Conservation (phyloP, 441 rosid genomes). For the Metrosideros polymorpha region DNA sequence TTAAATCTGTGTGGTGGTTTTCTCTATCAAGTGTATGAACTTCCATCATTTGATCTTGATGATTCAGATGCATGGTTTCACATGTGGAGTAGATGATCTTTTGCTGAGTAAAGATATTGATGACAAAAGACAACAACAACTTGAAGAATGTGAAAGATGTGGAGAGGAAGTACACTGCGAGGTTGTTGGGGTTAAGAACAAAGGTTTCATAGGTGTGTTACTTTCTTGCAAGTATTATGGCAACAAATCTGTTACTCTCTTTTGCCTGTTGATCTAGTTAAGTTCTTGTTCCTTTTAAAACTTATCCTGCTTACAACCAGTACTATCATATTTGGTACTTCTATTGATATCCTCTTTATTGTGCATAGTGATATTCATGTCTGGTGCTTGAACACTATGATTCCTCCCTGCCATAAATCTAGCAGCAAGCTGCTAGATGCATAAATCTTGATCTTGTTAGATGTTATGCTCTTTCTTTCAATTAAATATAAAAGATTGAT, state of each 20-base stretch:
- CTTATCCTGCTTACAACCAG: neutral
- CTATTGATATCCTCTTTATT: neutral
- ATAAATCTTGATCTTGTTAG: neutral
- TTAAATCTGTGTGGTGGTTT: slow-evolving; percentile 2
- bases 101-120: slow-evolving; percentile 64
- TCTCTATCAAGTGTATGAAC: slow-evolving; percentile 7
- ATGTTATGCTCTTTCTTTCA: neutral
- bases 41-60: slow-evolving; percentile 18
- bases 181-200: slow-evolving; percentile 52
- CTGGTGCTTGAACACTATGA: neutral
- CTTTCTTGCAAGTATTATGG: neutral
- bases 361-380: neutral
- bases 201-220: slow-evolving; percentile 2
- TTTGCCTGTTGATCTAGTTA: neutral
- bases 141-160: slow-evolving; percentile 58
- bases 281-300: neutral
- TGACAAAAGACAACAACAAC: slow-evolving; percentile 60
- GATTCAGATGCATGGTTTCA: slow-evolving; percentile 92
- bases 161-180: slow-evolving; percentile 74
- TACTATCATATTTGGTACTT: neutral
- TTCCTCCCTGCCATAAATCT: neutral
- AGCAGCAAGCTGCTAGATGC: neutral
- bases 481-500: neutral
- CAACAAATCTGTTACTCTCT: neutral
- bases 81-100: slow-evolving; percentile 99